phyloP scores from a whole-genome alignment of 805 yeast genomes.

The Candida peoriensis region DNA sequence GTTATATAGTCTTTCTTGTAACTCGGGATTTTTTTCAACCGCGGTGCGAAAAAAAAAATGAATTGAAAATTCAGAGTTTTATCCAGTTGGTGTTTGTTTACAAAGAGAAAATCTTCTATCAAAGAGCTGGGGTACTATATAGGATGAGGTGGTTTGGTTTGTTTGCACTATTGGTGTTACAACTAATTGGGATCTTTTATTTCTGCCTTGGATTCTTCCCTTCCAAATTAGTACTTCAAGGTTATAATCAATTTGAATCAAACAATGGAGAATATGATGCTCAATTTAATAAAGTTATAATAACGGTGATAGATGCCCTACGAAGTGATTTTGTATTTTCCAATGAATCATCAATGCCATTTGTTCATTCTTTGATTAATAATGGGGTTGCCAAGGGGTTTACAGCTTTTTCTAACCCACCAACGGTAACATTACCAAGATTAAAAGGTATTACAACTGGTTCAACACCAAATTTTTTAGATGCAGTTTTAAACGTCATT shows the following conservation, averaged over 20 bases:
- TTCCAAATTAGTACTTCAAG: slow-evolving; percentile 71
- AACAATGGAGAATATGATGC: slow-evolving; percentile 31
- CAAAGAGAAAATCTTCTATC: no score
- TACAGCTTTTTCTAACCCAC: slow-evolving; percentile 91
- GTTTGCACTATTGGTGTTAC: slow-evolving; percentile 21
- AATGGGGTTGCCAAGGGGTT: slow-evolving; percentile 75
- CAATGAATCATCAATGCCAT: slow-evolving; percentile 56
- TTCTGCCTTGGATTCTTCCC: slow-evolving; percentile 90
- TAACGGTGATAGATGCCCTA: slow-evolving; percentile 91
- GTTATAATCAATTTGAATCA: slow-evolving; percentile 34
- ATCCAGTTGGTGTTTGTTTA: no score
- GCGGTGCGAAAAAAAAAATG: no score
- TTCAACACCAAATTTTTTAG: slow-evolving; percentile 88
- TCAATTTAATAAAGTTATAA: slow-evolving; percentile 60
- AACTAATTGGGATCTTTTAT: slow-evolving; percentile 49
- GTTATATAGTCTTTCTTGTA: no score
- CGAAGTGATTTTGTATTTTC: slow-evolving; percentile 83
- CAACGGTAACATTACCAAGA: slow-evolving; percentile 94
- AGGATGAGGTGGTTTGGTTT: slow-evolving; percentile 9
- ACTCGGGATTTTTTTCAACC: no score
- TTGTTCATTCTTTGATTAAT: slow-evolving; percentile 60
- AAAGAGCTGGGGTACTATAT: no score
- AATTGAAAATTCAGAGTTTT: no score
- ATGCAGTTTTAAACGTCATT: slow-evolving; percentile 89
- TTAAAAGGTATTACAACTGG: slow-evolving; percentile 93